Evolutionary conservation across 805 yeast genomes (phyloP).

Genomic region (Metschnikowia peoriensis): DNA sequence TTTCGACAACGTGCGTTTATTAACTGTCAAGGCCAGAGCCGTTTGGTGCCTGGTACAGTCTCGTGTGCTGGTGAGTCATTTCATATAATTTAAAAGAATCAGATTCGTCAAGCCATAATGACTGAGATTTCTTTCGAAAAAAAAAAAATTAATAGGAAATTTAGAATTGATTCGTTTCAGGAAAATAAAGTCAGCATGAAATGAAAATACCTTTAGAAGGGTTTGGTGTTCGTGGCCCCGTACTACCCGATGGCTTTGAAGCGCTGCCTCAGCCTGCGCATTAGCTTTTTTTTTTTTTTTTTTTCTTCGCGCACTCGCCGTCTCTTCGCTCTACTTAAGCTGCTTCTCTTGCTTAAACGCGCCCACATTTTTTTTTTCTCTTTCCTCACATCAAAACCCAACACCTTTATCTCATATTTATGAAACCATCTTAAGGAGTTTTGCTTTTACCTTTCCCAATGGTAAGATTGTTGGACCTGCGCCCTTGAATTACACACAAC

Average conservation of each 20-base stretch:
- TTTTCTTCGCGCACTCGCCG: neutral
- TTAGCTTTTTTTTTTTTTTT: neutral
- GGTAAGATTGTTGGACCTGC: conserved; percentile 10
- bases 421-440: conserved; percentile 3
- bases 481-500: conserved; percentile 2
- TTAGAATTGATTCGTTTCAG: neutral
- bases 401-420: conserved; percentile 1
- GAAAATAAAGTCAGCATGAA: neutral
- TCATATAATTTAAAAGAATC: neutral
- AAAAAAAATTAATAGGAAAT: too few species aligned
- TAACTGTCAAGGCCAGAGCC: neutral
- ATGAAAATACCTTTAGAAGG: neutral
- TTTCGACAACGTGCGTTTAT: neutral
- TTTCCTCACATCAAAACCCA: neutral
- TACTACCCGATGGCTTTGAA: neutral
- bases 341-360: neutral
- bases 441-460: conserved; percentile 6
- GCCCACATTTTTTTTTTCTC: neutral
- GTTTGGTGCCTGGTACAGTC: neutral
- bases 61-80: neutral
- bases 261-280: neutral
- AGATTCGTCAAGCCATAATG: neutral
- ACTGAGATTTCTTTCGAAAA: neutral
- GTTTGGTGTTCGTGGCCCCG: neutral
- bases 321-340: neutral